Evolutionary conservation across 805 yeast genomes (phyloP).

Genomic region (Kodamaea lidongshanica): DNA sequence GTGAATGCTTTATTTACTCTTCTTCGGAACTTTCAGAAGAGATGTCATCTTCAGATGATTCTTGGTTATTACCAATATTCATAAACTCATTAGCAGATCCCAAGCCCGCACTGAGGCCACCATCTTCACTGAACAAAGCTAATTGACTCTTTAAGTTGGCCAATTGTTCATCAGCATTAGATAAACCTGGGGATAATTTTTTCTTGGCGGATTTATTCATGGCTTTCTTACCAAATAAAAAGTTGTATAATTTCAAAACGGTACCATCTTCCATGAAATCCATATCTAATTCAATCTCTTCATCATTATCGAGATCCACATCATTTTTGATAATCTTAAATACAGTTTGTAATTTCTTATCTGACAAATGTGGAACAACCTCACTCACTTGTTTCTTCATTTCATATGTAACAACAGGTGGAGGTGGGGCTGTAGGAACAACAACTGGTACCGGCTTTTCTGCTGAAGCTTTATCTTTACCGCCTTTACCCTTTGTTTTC

Average conservation of each 20-base stretch:
- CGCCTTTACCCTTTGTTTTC: slow-evolving; percentile 8
- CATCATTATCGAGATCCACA: slow-evolving; percentile 60
- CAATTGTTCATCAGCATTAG: slow-evolving; percentile 43
- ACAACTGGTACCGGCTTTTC: slow-evolving; percentile 9
- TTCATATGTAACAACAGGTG: slow-evolving; percentile 69
- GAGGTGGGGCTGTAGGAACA: slow-evolving; percentile 19
- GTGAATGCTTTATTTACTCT: slow-evolving; percentile 36
- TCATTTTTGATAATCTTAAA: slow-evolving; percentile 78
- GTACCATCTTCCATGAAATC: slow-evolving; percentile 85
- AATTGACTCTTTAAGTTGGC: slow-evolving; percentile 56
- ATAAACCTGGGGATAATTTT: slow-evolving; percentile 29
- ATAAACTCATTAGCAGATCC: slow-evolving; percentile 21
- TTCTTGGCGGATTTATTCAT: slow-evolving; percentile 39
- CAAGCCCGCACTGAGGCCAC: slow-evolving; percentile 15
- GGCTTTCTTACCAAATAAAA: slow-evolving; percentile 49
- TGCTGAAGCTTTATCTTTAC: slow-evolving; percentile 9
- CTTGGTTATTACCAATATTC: slow-evolving; percentile 30
- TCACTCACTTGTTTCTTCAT: slow-evolving; percentile 94
- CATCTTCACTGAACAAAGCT: slow-evolving; percentile 37
- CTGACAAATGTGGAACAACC: slow-evolving; percentile 69
- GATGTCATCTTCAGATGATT: slow-evolving; percentile 50
- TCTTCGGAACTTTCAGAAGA: slow-evolving; percentile 63
- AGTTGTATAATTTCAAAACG: slow-evolving; percentile 74
- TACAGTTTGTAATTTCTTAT: slow-evolving; percentile 76
- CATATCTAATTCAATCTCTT: slow-evolving; percentile 88